Conservation (phyloP, 352 stramenopile genomes). For the Globisporangium emineosum region DNA sequence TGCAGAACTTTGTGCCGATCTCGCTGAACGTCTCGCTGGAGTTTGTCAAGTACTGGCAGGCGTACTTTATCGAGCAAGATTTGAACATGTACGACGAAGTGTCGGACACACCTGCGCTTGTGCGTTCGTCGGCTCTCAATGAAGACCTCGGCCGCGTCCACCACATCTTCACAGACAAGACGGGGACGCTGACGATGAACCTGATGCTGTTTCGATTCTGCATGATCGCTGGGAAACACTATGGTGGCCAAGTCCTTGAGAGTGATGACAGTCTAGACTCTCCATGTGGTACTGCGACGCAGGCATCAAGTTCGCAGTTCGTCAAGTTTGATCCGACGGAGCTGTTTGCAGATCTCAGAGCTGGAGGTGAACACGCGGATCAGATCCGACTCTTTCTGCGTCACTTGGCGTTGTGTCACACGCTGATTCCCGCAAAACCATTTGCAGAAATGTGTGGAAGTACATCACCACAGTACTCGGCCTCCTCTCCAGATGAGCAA, state of each 20-base stretch:
- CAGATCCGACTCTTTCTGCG: slow-evolving; percentile 60
- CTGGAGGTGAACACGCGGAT: slow-evolving; percentile 31
- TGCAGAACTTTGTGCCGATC: slow-evolving; percentile 98
- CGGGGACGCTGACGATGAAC: slow-evolving; percentile 94
- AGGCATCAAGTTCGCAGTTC: slow-evolving; percentile 23
- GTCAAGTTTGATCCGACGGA: slow-evolving; percentile 73
- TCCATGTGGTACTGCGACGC: not conserved
- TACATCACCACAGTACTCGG: slow-evolving; percentile 65
- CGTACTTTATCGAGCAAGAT: slow-evolving; percentile 93
- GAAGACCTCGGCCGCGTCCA: slow-evolving; percentile 92
- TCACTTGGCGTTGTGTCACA: slow-evolving; percentile 82
- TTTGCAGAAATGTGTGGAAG: slow-evolving; percentile 77
- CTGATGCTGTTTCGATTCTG: slow-evolving; percentile 96
- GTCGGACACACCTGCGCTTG: slow-evolving; percentile 84
- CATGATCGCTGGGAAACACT: slow-evolving; percentile 90
- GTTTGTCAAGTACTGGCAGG: slow-evolving; percentile 95
- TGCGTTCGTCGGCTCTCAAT: slow-evolving; percentile 83
- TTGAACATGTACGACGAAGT: slow-evolving; percentile 90
- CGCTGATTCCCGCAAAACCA: slow-evolving; percentile 68
- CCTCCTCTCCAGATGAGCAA: slow-evolving; percentile 80
- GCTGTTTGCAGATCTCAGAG: slow-evolving; percentile 54
- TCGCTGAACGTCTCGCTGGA: slow-evolving; percentile 98
- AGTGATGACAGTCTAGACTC: not conserved
- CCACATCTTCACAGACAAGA: slow-evolving; percentile 95
- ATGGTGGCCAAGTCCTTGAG: slow-evolving; percentile 74